Conservation (phyloP, 495 filamentous ascomycete genomes). For the Podospora pseudopauciseta region DNA sequence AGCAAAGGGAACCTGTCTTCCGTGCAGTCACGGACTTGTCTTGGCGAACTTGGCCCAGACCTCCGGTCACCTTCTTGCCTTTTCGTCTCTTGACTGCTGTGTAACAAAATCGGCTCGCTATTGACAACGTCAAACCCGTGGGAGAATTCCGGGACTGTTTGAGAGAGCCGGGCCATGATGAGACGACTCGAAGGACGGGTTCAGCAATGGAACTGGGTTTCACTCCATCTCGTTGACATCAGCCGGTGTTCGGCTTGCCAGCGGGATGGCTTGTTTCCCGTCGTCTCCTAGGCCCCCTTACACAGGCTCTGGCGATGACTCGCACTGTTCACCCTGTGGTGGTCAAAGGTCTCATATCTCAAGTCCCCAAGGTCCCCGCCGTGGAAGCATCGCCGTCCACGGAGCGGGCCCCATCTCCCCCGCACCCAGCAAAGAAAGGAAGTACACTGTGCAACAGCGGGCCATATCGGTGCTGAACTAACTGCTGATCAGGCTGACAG, state of each 20-base stretch:
- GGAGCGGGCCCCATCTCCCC: neutral
- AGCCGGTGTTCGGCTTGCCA: conserved; percentile 18
- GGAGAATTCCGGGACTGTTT: conserved; percentile 30
- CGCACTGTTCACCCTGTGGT: conserved; percentile 5
- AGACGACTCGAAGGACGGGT: conserved; percentile 9
- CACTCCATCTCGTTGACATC: conserved; percentile 25
- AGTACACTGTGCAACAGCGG: neutral
- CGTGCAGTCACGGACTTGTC: too few relatives aligned
- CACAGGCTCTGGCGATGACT: neutral
- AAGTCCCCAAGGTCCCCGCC: neutral
- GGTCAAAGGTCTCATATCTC: neutral
- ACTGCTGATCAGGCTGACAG: neutral
- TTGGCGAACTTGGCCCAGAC: too few relatives aligned
- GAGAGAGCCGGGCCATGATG: conserved; percentile 17
- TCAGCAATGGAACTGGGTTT: conserved; percentile 28
- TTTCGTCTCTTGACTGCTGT: conserved; percentile 1
- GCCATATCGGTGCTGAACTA: too few relatives aligned
- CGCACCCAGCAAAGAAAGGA: neutral
- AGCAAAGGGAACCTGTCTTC: neutral
- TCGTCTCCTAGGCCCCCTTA: conserved; percentile 1
- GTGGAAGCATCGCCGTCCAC: neutral
- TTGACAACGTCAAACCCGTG: conserved; percentile 7
- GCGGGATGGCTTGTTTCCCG: neutral
- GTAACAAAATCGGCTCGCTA: conserved; percentile 3
- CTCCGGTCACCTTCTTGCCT: neutral